Evolutionary conservation across 2,329 filamentous ascomycete genomes (phyloP).

Genomic region (Colletotrichum cereale): DNA sequence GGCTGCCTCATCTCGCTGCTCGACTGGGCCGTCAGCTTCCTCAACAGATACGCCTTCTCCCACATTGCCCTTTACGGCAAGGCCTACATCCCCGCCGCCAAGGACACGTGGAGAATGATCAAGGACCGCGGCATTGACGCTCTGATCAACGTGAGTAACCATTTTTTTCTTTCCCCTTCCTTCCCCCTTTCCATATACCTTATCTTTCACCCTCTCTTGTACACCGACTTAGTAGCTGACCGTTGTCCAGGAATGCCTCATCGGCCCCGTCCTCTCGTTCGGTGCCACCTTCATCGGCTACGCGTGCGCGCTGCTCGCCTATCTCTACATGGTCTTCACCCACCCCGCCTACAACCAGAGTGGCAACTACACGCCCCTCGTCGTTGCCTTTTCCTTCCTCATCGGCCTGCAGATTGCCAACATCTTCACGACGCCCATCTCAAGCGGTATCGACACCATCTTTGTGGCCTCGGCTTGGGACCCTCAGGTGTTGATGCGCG

Average conservation of each 20-base stretch:
- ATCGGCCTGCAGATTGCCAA: constrained; percentile 92
- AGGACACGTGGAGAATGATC: constrained; percentile 92
- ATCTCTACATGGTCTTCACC: constrained; percentile 88
- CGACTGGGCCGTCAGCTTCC: constrained; percentile 87
- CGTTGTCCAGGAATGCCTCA: constrained; percentile 74
- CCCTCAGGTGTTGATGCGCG: constrained; percentile 79
- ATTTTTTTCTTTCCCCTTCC: fast-evolving
- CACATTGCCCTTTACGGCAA: constrained; percentile 96
- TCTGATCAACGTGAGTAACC: constrained; percentile 73
- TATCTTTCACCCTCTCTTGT: too few species aligned
- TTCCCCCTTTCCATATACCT: too few species aligned
- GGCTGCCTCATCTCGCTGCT: constrained; percentile 82
- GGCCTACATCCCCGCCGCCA: constrained; percentile 85
- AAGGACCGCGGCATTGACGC: constrained; percentile 92
- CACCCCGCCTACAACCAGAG: constrained; percentile 80
- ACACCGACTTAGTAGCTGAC: background rate
- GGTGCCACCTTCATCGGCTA: constrained; percentile 88
- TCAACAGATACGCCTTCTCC: constrained; percentile 93
- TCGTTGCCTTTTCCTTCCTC: constrained; percentile 88
- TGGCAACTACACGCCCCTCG: constrained; percentile 78
- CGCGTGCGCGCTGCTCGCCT: constrained; percentile 82
- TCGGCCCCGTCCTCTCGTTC: constrained; percentile 80
- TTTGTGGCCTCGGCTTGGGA: constrained; percentile 84
- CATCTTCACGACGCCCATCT: constrained; percentile 89
- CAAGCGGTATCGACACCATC: constrained; percentile 90